Base-by-base conservation (phyloP, 139 green algal species). In the Haematococcus lacustris region DNA sequence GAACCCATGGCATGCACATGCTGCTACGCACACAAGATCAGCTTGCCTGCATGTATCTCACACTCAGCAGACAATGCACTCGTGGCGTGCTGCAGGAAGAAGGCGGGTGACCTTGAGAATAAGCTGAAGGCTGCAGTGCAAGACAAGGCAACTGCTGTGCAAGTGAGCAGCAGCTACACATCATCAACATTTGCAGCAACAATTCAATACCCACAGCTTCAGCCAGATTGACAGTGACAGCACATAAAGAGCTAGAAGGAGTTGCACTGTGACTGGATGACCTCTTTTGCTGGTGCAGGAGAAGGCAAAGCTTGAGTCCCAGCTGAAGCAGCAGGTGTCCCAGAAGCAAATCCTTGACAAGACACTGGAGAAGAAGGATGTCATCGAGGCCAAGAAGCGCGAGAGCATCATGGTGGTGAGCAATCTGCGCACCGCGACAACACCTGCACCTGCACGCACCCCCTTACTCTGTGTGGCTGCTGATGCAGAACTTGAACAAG, bases 351-450 rank as follows among this genome's bases (percentile, higher is more conserved):
- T 84, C 66, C 82, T 96, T 17, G 81, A 85, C 66, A 85, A 90
- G 79, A 88, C 86, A 33, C 69, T 93, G 43, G 88, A 89, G 71
- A 89, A 88, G 77, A 83, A 85, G 75, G 80, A 86, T 3, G 79
- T 74, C 2, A 57, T 84, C 30, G 86, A 91, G 74, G 80, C 76
- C 74, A 88, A 89, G 80, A 93, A 92, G 85, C 76, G 88, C 0
- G 92, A 97, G 80, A 88, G 63, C 77, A 89, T 94, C 64, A 90
- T 93, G 85, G 76, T 87, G 39, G 81, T 82, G 64, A 76, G 79
- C 43, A 43, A n/a, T n/a, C n/a, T n/a, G n/a, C n/a, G n/a, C n/a
- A n/a, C n/a, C n/a, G n/a, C n/a, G n/a, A n/a, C n/a, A n/a, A n/a
- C n/a, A n/a, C n/a, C n/a, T n/a, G n/a, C n/a, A n/a, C n/a, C n/a